phyloP scores from a whole-genome alignment of 306 rosid genomes.

The Fagus crenata region DNA sequence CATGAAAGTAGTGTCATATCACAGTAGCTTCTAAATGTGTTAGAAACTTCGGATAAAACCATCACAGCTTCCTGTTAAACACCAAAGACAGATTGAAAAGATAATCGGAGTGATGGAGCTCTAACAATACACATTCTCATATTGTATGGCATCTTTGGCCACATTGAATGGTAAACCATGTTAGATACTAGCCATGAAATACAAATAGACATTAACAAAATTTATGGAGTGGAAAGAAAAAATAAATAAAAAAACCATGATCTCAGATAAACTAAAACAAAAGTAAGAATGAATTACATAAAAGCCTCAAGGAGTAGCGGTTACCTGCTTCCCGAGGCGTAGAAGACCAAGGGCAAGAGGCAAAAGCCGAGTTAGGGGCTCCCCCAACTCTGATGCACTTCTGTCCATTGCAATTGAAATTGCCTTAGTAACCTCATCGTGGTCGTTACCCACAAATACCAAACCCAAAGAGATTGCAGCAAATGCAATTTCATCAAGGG shows the following conservation, averaged over 20 bases:
- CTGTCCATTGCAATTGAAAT: conserved; percentile 93
- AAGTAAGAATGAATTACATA: background rate
- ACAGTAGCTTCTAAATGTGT: conserved; percentile 84
- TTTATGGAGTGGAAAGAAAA: background rate
- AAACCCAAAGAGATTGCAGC: conserved; percentile 92
- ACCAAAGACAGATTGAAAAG: too few relatives aligned
- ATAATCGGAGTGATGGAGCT: background rate
- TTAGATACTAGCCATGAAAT: background rate
- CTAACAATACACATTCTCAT: background rate
- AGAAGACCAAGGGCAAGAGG: conserved; percentile 97
- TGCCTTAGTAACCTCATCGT: conserved; percentile 90
- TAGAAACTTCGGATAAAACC: conserved; percentile 93
- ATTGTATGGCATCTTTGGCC: too few relatives aligned
- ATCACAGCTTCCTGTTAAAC: conserved; percentile 87
- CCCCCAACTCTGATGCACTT: conserved; percentile 80
- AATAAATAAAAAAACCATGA: background rate
- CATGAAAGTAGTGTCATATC: conserved; percentile 95
- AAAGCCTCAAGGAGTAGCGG: conserved; percentile 5
- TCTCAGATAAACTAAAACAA: conserved; percentile 1
- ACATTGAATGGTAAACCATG: conserved; percentile 2
- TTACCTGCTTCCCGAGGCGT: conserved; percentile 93
- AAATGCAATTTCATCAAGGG: conserved; percentile 88
- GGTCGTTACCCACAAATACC: conserved; percentile 88
- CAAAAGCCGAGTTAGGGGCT: conserved; percentile 84
- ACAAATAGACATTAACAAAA: conserved; percentile 19